Conservation (phyloP, 2,329 filamentous ascomycete genomes). For the Pseudogymnoascus sp. region DNA sequence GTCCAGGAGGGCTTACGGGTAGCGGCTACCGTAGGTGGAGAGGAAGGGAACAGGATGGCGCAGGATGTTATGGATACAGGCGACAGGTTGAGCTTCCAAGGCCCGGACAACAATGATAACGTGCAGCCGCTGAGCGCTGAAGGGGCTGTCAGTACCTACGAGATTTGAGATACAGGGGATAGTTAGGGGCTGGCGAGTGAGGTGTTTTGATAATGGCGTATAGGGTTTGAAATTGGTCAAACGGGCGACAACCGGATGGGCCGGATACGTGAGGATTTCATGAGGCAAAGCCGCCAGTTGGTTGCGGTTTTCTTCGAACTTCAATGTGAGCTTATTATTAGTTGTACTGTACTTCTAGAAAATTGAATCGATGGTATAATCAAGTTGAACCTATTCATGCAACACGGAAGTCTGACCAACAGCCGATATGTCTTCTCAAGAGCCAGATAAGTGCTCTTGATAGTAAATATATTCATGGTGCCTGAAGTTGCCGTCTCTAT, state of each 20-base stretch:
- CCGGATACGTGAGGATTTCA: constrained; percentile 2
- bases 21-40: constrained; percentile 32
- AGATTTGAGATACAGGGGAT: not conserved
- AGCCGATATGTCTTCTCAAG: not conserved
- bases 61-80: constrained; percentile 30
- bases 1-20: constrained; percentile 67
- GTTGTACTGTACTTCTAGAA: constrained; percentile 5
- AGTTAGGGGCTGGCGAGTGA: not conserved
- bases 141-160: constrained; percentile 27
- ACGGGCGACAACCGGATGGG: not conserved
- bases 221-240: constrained; percentile 3
- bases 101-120: constrained; percentile 28
- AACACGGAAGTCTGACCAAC: not conserved
- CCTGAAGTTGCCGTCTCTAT: not conserved
- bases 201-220: constrained; percentile 5
- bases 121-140: constrained; percentile 49
- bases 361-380: not conserved
- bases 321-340: constrained; percentile 8
- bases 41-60: constrained; percentile 29
- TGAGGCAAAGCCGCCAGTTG: not conserved
- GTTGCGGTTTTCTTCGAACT: not conserved
- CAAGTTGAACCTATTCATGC: not conserved
- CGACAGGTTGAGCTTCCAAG: constrained; percentile 47
- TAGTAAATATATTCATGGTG: not conserved
- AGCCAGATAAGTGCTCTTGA: not conserved